Evolutionary conservation across 768 basidiomycete genomes (phyloP).

Genomic region (Auricularia sp.): DNA sequence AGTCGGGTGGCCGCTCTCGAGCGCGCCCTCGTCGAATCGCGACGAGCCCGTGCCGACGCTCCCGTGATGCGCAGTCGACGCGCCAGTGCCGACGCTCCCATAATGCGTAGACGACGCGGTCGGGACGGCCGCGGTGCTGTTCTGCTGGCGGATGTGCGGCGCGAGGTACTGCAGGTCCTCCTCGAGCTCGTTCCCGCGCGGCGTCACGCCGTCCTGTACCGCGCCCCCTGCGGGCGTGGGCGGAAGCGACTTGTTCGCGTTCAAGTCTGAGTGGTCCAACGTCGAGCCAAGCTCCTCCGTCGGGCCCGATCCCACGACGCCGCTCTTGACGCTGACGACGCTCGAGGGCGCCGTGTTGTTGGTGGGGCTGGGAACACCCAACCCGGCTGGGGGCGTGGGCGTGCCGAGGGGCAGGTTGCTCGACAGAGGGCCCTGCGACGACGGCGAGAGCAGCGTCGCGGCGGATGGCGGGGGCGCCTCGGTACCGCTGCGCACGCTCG

Average conservation of each 20-base stretch:
- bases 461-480: not conserved
- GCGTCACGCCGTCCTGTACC: not conserved
- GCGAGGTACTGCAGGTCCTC: constrained; percentile 1
- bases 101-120: not conserved
- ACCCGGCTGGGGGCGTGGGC: not conserved
- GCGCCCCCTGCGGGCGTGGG: not conserved
- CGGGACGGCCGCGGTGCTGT: not conserved
- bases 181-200: not conserved
- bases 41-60: not conserved
- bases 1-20: not conserved
- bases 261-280: no score
- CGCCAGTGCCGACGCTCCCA: not conserved
- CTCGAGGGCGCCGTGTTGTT: not conserved
- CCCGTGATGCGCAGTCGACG: not conserved
- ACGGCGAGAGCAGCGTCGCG: not conserved
- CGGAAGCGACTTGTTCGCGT: not conserved
- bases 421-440: not conserved
- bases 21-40: not conserved
- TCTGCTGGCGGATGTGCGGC: not conserved
- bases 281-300: no score
- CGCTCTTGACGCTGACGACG: not conserved
- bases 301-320: not conserved
- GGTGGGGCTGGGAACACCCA: not conserved
- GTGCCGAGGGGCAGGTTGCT: not conserved
- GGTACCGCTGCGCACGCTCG: not conserved